Conservation (phyloP, 1,284 basidiomycete species). For the Melampsora medusae region DNA sequence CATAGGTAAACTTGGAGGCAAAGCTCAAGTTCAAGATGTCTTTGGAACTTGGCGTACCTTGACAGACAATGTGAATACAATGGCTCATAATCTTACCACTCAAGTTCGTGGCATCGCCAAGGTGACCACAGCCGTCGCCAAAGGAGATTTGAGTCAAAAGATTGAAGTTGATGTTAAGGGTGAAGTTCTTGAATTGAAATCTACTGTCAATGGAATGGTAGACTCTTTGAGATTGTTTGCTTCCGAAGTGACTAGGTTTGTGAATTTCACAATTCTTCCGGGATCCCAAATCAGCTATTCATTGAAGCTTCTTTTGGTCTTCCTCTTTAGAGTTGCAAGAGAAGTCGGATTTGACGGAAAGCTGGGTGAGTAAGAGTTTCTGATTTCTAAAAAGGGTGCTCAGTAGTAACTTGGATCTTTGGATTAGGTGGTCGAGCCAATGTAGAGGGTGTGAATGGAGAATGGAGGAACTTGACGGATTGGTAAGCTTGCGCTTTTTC, state of each 20-base stretch:
- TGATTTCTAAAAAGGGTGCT: slow-evolving; percentile 48
- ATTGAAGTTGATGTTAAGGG: slow-evolving; percentile 56
- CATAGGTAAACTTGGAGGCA: slow-evolving; percentile 57
- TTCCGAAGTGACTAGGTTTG: slow-evolving; percentile 52
- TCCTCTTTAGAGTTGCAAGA: slow-evolving; percentile 66
- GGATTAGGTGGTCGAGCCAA: slow-evolving; percentile 52
- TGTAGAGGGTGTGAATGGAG: slow-evolving; percentile 55
- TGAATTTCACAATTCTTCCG: not conserved
- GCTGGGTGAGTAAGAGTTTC: slow-evolving; percentile 53
- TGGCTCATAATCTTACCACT: slow-evolving; percentile 51
- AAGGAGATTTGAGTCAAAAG: slow-evolving; percentile 55
- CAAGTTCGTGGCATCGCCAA: slow-evolving; percentile 54
- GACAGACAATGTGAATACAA: slow-evolving; percentile 58
- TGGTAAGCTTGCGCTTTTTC: slow-evolving; percentile 69
- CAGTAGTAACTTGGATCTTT: too few species aligned
- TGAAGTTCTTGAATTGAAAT: slow-evolving; percentile 55
- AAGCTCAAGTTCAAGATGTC: slow-evolving; percentile 57
- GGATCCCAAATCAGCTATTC: not conserved
- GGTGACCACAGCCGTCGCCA: slow-evolving; percentile 55
- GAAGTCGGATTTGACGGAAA: slow-evolving; percentile 56
- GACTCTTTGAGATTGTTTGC: slow-evolving; percentile 55
- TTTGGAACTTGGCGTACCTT: slow-evolving; percentile 58
- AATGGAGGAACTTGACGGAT: slow-evolving; percentile 74
- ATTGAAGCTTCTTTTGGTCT: slow-evolving; percentile 49
- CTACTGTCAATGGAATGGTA: slow-evolving; percentile 56